These are phyloP conservation scores for Trichoderma asperellum DNA, from an alignment of 2,329 filamentous ascomycete species.

Conservation along the genomic window DNA sequence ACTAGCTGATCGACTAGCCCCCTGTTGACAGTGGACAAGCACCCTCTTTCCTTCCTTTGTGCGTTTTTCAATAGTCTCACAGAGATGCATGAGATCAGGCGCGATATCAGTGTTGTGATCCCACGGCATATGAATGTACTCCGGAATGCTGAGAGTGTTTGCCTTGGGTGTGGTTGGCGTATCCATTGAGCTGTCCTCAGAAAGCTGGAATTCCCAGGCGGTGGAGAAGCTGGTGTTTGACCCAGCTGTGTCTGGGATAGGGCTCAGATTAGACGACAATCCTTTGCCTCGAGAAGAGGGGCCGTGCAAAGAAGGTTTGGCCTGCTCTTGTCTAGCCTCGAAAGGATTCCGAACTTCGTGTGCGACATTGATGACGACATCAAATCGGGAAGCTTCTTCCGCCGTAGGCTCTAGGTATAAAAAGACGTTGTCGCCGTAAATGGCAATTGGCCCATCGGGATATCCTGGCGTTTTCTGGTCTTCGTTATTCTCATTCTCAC, in stretches of 20 bases:
- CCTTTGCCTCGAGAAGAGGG: constrained; percentile 18
- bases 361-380: constrained; percentile 83
- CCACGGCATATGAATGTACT: constrained; percentile 88
- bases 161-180: constrained; percentile 62
- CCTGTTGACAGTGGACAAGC: constrained; percentile 83
- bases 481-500: constrained; percentile 72
- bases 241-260: constrained; percentile 57
- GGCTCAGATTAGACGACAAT: constrained; percentile 40
- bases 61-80: constrained; percentile 74
- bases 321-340: constrained; percentile 41
- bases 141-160: constrained; percentile 59
- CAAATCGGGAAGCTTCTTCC: constrained; percentile 75
- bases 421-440: constrained; percentile 77
- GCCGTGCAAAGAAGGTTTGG: constrained; percentile 11
- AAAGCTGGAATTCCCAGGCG: constrained; percentile 60
- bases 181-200: constrained; percentile 43
- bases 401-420: constrained; percentile 80
- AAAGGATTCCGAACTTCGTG: constrained; percentile 82
- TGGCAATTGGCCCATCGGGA: constrained; percentile 78
- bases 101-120: constrained; percentile 88
- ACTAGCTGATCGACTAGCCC: constrained; percentile 82
- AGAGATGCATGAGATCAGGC: constrained; percentile 73
- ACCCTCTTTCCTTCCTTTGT: constrained; percentile 76
- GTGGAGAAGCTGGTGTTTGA: constrained; percentile 63
- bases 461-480: constrained; percentile 83